A percentile compares a stretch with the other conserved stretches of the same genome.
Evolutionary conservation across 1,284 basidiomycete genomes (phyloP).

Genomic region (Takashimella koratensis): DNA sequence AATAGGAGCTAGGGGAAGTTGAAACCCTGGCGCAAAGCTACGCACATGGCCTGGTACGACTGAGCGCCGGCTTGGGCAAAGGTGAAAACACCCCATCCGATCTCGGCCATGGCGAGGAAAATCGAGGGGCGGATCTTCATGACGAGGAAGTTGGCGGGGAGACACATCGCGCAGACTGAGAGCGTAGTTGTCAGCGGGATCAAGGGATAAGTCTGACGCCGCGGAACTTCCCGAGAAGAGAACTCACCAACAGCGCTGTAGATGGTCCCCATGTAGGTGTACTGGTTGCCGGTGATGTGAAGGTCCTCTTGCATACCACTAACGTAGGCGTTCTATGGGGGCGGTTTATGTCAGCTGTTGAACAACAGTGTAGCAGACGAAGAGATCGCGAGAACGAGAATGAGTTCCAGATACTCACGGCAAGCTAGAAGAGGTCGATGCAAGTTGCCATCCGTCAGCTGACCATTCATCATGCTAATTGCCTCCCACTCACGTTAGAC

Average conservation of each 20-base stretch:
- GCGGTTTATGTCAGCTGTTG: too few species aligned
- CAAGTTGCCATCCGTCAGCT: too few species aligned
- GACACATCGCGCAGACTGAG: slow-evolving; percentile 13
- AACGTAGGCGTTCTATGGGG: not conserved
- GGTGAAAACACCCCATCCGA: slow-evolving; percentile 11
- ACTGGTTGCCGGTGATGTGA: slow-evolving; percentile 23
- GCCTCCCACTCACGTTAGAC: slow-evolving; percentile 9
- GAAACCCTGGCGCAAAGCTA: too few species aligned
- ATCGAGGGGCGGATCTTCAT: slow-evolving; percentile 8
- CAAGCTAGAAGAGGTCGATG: too few species aligned
- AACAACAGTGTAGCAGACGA: too few species aligned
- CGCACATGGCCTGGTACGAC: slow-evolving; percentile 3
- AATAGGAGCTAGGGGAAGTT: too few species aligned
- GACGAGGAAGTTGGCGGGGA: slow-evolving; percentile 6
- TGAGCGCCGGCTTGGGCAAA: slow-evolving; percentile 11
- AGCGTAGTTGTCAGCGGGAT: too few species aligned
- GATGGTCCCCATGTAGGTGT: slow-evolving; percentile 19
- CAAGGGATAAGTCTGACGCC: too few species aligned
- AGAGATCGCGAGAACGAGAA: too few species aligned
- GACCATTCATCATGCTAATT: too few species aligned
- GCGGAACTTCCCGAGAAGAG: too few species aligned
- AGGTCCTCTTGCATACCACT: slow-evolving; percentile 28
- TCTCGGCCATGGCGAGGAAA: slow-evolving; percentile 5
- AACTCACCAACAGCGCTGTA: slow-evolving; percentile 15
- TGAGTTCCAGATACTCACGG: too few species aligned